phyloP scores from a whole-genome alignment of 2,329 filamentous ascomycete species.

The Plectosphaerella sp. region DNA sequence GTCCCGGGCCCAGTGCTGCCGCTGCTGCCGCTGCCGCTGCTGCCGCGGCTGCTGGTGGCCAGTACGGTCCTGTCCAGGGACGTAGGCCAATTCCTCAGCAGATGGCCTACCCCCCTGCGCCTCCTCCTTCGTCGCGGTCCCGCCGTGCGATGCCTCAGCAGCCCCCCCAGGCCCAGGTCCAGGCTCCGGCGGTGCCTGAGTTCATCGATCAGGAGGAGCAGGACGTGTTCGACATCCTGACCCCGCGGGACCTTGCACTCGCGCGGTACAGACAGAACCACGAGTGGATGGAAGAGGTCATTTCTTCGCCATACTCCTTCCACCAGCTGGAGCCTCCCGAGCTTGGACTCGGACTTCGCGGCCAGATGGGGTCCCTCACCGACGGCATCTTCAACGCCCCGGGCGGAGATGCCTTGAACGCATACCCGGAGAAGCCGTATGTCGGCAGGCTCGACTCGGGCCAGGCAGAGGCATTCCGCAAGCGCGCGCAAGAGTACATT shows the following conservation, averaged over 20 bases:
- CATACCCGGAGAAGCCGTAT: slow-evolving; percentile 53
- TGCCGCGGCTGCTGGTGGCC: slow-evolving; percentile 35
- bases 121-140: slow-evolving; percentile 12
- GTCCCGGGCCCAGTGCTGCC: no score
- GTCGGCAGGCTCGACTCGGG: slow-evolving; percentile 65
- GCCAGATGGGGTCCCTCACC: slow-evolving; percentile 76
- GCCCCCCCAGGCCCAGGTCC: slow-evolving; percentile 14
- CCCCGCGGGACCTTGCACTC: slow-evolving; percentile 83
- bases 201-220: slow-evolving; percentile 76
- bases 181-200: slow-evolving; percentile 31
- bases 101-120: slow-evolving; percentile 6
- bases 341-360: slow-evolving; percentile 78
- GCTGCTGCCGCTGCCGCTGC: slow-evolving; percentile 39
- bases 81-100: slow-evolving; percentile 21
- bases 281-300: slow-evolving; percentile 98
- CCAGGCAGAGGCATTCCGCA: slow-evolving; percentile 80
- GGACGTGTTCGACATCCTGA: slow-evolving; percentile 81
- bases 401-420: slow-evolving; percentile 43
- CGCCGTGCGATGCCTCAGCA: slow-evolving; percentile 24
- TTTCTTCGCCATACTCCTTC: slow-evolving; percentile 84
- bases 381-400: slow-evolving; percentile 76
- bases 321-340: slow-evolving; percentile 83
- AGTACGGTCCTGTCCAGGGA: neutral
- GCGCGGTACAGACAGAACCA: slow-evolving; percentile 91
- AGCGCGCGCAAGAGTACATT: slow-evolving; percentile 69